Evolutionary conservation across 108 stramenopile species (phyloP).

Genomic region (Aureococcus anophagefferens): DNA sequence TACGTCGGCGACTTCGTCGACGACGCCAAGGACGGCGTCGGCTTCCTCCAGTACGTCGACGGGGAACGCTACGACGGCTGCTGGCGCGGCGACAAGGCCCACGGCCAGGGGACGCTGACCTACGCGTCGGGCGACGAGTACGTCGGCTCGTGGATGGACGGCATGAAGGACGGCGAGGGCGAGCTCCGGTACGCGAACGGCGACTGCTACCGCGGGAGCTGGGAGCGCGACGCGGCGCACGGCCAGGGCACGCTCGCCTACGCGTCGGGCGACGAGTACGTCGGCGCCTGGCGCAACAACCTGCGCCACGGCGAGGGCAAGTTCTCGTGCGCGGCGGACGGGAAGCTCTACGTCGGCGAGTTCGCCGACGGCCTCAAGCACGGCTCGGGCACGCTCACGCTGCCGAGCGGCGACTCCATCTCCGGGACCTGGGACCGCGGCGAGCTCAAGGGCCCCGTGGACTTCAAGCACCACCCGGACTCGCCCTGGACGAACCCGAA

Average conservation of each 20-base stretch:
- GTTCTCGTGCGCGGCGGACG: conserved; percentile 18
- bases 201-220: conserved; percentile 19
- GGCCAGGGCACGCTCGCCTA: conserved; percentile 25
- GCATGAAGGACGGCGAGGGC: conserved; percentile 15
- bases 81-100: conserved; percentile 14
- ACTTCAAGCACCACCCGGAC: no score
- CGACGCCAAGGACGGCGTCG: not conserved
- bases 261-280: conserved; percentile 26
- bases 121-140: conserved; percentile 13
- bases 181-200: conserved; percentile 17
- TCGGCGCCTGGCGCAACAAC: conserved; percentile 27
- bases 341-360: conserved; percentile 25
- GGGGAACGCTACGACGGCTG: conserved; percentile 33
- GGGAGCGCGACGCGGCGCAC: conserved; percentile 10
- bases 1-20: conserved; percentile 5
- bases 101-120: conserved; percentile 15
- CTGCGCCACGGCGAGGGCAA: conserved; percentile 36
- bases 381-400: conserved; percentile 6
- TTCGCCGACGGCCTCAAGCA: conserved; percentile 8
- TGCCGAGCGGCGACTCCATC: no score
- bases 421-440: no score
- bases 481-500: no score
- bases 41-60: conserved; percentile 11
- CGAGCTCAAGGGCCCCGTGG: no score
- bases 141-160: conserved; percentile 19